Evolutionary conservation across 2,329 filamentous ascomycete genomes (phyloP).

Genomic region (Samsoniella hepiali): DNA sequence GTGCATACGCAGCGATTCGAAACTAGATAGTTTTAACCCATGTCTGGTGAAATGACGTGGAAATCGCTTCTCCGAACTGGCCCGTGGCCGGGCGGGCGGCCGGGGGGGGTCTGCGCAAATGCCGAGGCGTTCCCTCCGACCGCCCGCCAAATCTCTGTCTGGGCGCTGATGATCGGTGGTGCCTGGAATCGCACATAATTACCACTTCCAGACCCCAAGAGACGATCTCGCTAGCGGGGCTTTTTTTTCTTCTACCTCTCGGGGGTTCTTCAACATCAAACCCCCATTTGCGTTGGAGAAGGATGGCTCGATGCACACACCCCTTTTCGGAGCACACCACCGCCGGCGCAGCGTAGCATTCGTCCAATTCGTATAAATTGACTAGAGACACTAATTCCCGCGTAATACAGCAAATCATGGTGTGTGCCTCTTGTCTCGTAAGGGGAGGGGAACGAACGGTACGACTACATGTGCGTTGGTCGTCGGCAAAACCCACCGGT

Average conservation of each 20-base stretch:
- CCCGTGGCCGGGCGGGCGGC: not conserved
- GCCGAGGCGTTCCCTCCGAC: not conserved
- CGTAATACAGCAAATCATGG: not conserved
- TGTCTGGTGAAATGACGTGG: not conserved
- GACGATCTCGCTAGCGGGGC: slow-evolving; percentile 4
- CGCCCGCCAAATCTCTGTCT: not conserved
- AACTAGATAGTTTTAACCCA: not conserved
- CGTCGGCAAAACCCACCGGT: not conserved
- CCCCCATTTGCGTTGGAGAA: too few species aligned
- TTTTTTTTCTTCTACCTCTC: not conserved
- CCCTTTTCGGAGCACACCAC: not conserved
- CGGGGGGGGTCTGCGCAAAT: not conserved
- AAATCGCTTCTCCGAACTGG: not conserved
- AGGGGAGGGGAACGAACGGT: not conserved
- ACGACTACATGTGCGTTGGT: not conserved
- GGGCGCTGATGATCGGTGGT: slow-evolving; percentile 7
- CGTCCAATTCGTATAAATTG: not conserved
- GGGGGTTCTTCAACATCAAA: too few species aligned
- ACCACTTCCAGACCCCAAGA: not conserved
- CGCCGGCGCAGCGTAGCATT: not conserved
- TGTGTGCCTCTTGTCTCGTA: not conserved
- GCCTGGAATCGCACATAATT: slow-evolving; percentile 5
- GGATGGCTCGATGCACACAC: not conserved
- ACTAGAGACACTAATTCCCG: not conserved
- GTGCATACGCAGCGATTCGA: too few species aligned